Conservation (phyloP, 768 basidiomycete genomes). For the Mycena maculata region DNA sequence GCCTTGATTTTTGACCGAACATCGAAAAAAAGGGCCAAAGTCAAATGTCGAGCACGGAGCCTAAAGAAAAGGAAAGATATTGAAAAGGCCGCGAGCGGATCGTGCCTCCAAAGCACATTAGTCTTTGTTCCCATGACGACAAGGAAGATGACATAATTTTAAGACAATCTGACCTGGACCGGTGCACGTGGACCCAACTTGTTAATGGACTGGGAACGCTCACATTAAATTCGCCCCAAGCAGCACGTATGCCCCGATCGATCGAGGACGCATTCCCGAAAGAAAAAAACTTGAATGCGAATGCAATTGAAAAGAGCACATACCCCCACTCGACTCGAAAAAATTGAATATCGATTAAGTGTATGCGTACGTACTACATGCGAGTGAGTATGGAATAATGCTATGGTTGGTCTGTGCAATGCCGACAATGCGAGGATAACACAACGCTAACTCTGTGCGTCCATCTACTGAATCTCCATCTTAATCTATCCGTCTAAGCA, state of each 20-base stretch:
- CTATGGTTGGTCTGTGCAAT: slow-evolving; percentile 17
- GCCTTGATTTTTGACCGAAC: slow-evolving; percentile 13
- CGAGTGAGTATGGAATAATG: slow-evolving; percentile 14
- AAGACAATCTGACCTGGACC: neutral
- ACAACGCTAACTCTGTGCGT: slow-evolving; percentile 1
- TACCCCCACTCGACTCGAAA: no score
- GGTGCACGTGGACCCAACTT: no score
- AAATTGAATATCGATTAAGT: no score
- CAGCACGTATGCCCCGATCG: no score
- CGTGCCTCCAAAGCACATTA: no score
- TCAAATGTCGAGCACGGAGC: neutral
- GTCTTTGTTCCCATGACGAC: slow-evolving; percentile 35
- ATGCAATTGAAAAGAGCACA: no score
- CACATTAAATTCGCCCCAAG: no score
- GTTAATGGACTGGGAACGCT: no score
- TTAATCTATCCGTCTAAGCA: neutral
- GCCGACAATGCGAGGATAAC: slow-evolving; percentile 16
- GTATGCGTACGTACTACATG: slow-evolving; percentile 15
- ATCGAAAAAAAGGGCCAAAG: slow-evolving; percentile 10
- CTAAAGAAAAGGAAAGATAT: neutral
- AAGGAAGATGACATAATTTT: slow-evolving; percentile 6
- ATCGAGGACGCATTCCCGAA: no score
- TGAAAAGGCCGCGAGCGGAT: neutral
- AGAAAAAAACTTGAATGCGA: neutral
- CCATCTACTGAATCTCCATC: neutral